Evolutionary conservation across 2,329 filamentous ascomycete genomes (phyloP).

Genomic region (Fonsecaea erecta): DNA sequence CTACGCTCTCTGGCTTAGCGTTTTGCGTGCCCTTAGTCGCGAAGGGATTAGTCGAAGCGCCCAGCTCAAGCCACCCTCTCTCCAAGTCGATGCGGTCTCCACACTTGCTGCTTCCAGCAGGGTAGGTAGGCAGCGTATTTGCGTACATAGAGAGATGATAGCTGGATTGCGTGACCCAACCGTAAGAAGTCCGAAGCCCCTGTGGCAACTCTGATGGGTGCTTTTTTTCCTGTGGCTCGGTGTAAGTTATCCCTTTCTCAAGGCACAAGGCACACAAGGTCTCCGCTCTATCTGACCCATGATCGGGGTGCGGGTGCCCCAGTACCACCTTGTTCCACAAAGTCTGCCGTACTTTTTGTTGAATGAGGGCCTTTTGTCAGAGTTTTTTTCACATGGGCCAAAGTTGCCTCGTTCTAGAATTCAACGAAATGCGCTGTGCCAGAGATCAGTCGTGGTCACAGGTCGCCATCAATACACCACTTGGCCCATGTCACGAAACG

Average conservation of each 20-base stretch:
- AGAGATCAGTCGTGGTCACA: not conserved
- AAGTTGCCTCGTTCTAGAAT: slow-evolving; percentile 1
- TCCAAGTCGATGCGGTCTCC: not conserved
- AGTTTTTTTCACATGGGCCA: not conserved
- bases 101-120: not conserved
- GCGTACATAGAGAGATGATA: not conserved
- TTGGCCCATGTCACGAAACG: not conserved
- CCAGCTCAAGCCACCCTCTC: not conserved
- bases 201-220: slow-evolving; percentile 14
- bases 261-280: slow-evolving; percentile 5
- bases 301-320: not conserved
- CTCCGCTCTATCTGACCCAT: slow-evolving; percentile 1
- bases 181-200: slow-evolving; percentile 1
- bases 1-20: slow-evolving; percentile 13
- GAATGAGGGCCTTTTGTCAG: not conserved
- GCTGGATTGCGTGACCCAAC: not conserved
- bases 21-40: not conserved
- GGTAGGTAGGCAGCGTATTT: too few relatives aligned
- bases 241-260: not conserved
- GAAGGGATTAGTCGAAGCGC: not conserved
- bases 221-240: slow-evolving; percentile 7
- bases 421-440: not conserved
- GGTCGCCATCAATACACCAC: not conserved
- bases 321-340: slow-evolving; percentile 15
- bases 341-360: not conserved